phyloP scores from a whole-genome alignment of 2,329 filamentous ascomycete genomes.

The Penicillium sp. region DNA sequence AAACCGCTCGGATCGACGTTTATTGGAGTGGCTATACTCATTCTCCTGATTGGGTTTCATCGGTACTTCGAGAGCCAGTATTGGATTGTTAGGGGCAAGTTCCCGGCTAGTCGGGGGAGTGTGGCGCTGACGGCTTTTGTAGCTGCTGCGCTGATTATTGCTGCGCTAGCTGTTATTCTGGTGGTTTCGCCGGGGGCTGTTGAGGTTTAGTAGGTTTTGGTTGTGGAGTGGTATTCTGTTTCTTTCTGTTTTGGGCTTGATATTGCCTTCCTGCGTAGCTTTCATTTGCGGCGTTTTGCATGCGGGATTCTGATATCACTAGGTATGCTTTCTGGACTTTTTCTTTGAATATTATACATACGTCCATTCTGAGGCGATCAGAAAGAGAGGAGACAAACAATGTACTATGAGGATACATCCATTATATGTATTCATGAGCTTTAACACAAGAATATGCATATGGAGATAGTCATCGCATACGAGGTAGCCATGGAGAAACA shows the following conservation, averaged over 20 bases:
- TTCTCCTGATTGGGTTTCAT: slow-evolving; percentile 61
- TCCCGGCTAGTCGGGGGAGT: slow-evolving; percentile 61
- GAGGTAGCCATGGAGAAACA: background rate
- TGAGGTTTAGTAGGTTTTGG: slow-evolving; percentile 27
- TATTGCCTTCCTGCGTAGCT: background rate
- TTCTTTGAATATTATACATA: background rate
- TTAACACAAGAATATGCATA: background rate
- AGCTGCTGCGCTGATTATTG: slow-evolving; percentile 55
- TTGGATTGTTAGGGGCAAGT: slow-evolving; percentile 64
- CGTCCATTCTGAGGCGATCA: background rate
- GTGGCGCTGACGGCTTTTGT: slow-evolving; percentile 57
- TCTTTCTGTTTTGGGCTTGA: background rate
- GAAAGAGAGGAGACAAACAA: background rate
- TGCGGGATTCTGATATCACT: background rate
- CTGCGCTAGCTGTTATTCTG: slow-evolving; percentile 58
- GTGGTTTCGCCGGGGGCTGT: slow-evolving; percentile 48
- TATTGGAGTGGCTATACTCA: slow-evolving; percentile 57
- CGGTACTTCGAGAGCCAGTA: slow-evolving; percentile 65
- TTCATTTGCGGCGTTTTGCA: background rate
- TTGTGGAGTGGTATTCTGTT: background rate
- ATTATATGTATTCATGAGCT: background rate
- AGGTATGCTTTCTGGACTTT: background rate
- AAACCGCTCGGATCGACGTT: slow-evolving; percentile 64
- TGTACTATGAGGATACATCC: background rate
- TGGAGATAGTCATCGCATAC: background rate